Evolutionary conservation across 306 rosid species (phyloP).

Genomic region (Rubus parviflorus): DNA sequence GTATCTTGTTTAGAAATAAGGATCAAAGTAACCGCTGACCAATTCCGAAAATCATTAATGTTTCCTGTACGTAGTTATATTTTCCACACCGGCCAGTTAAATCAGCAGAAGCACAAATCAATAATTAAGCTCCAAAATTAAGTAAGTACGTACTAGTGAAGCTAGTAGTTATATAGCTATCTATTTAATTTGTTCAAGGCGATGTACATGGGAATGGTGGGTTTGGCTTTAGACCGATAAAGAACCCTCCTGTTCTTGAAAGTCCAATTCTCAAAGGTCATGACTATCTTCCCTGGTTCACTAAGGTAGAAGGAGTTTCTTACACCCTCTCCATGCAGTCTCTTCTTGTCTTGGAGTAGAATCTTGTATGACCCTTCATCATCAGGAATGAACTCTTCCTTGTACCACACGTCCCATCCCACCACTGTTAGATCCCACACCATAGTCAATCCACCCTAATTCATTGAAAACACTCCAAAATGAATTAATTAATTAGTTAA

Average conservation of each 20-base stretch:
- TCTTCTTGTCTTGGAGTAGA: constrained; percentile 61
- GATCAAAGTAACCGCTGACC: background rate
- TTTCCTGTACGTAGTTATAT: background rate
- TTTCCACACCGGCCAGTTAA: background rate
- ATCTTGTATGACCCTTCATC: constrained; percentile 84
- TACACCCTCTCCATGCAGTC: constrained; percentile 45
- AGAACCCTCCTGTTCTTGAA: constrained; percentile 62
- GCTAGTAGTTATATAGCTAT: background rate
- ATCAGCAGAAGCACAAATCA: background rate
- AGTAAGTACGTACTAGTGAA: background rate
- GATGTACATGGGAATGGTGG: constrained; percentile 65
- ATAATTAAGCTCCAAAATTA: background rate
- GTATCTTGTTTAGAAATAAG: background rate
- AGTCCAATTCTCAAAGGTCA: constrained; percentile 60
- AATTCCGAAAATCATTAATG: background rate
- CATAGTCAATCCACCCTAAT: constrained; percentile 66
- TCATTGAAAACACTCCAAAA: background rate
- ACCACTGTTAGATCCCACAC: constrained; percentile 78
- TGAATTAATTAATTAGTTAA: background rate
- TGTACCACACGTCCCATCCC: constrained; percentile 87
- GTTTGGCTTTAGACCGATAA: constrained; percentile 61
- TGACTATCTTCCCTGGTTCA: constrained; percentile 79
- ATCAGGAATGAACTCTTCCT: constrained; percentile 85
- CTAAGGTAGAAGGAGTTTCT: constrained; percentile 76
- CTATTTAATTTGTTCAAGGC: constrained; percentile 17